Conservation (phyloP, 495 filamentous ascomycete species). For the Trichoderma asperelloides region DNA sequence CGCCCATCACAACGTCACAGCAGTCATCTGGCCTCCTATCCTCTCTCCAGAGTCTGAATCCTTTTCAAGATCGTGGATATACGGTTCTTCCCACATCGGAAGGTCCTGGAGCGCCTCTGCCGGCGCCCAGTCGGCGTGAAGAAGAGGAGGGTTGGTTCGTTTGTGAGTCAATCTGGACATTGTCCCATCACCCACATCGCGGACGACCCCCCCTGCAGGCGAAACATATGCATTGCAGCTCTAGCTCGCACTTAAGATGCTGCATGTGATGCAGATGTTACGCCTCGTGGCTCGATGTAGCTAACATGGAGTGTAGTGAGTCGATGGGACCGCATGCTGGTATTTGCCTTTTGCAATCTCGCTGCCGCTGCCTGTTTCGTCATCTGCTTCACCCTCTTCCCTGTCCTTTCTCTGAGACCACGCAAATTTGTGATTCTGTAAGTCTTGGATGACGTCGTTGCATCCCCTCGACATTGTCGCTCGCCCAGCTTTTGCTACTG, state of each 20-base stretch:
- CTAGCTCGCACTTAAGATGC: conserved; percentile 2
- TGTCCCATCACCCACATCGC: conserved; percentile 15
- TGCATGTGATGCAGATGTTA: conserved; percentile 11
- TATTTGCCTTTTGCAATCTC: conserved; percentile 87
- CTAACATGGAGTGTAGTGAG: conserved; percentile 59
- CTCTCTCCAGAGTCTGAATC: conserved; percentile 77
- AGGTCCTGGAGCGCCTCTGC: conserved; percentile 73
- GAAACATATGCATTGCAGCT: conserved; percentile 29
- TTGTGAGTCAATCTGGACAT: conserved; percentile 58
- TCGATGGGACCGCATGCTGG: conserved; percentile 89
- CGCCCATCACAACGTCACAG: conserved; percentile 64
- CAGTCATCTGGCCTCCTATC: conserved; percentile 64
- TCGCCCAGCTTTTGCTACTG: conserved; percentile 6
- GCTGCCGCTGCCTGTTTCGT: conserved; percentile 87
- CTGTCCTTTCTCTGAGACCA: conserved; percentile 65
- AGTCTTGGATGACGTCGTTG: conserved; percentile 34
- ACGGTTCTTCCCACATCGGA: conserved; percentile 84
- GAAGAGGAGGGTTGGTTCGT: conserved; percentile 96
- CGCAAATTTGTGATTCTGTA: conserved; percentile 95
- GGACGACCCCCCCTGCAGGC: conserved; percentile 18
- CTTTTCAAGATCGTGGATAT: conserved; percentile 82
- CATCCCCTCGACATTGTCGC: conserved; percentile 15
- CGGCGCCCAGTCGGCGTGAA: conserved; percentile 74
- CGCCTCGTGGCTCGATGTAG: conserved; percentile 10
- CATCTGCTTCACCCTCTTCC: conserved; percentile 82